These are phyloP conservation scores for Trichosporon ovoides DNA, from an alignment of 1,284 basidiomycete genomes.

Conservation along the genomic window DNA sequence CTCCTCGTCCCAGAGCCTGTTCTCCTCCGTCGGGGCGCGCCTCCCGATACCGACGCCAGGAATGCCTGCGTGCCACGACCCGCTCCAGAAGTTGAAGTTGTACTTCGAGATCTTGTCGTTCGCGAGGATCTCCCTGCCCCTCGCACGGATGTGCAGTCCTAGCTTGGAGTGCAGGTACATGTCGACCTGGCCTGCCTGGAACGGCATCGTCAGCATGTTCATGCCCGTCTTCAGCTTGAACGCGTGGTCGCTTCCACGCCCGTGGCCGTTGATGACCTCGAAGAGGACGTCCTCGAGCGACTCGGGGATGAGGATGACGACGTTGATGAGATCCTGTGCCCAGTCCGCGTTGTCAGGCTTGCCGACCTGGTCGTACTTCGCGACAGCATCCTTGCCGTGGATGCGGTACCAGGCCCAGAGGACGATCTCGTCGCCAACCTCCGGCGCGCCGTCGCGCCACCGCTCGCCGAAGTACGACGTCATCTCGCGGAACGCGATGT, in stretches of 20 bases:
- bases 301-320: constrained; percentile 27
- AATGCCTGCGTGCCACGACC: constrained; percentile 22
- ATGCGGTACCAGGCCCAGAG: constrained; percentile 44
- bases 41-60: background rate
- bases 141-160: constrained; percentile 24
- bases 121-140: constrained; percentile 26
- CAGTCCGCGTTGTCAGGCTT: constrained; percentile 39
- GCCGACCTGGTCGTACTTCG: constrained; percentile 30
- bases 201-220: constrained; percentile 31
- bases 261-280: constrained; percentile 22
- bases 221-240: constrained; percentile 18
- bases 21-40: background rate
- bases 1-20: background rate
- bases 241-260: background rate
- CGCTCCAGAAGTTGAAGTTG: constrained; percentile 49
- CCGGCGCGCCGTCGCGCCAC: constrained; percentile 29
- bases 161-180: constrained; percentile 26
- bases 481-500: constrained; percentile 45
- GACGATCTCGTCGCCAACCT: constrained; percentile 17
- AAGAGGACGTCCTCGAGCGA: constrained; percentile 15
- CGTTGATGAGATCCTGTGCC: constrained; percentile 45
- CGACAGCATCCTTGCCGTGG: constrained; percentile 24
- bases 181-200: constrained; percentile 35
- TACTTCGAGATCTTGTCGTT: constrained; percentile 19
- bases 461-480: constrained; percentile 31